Evolutionary conservation across 192 early-diverging fungal genomes (phyloP).

Genomic region (Backusella sp.): DNA sequence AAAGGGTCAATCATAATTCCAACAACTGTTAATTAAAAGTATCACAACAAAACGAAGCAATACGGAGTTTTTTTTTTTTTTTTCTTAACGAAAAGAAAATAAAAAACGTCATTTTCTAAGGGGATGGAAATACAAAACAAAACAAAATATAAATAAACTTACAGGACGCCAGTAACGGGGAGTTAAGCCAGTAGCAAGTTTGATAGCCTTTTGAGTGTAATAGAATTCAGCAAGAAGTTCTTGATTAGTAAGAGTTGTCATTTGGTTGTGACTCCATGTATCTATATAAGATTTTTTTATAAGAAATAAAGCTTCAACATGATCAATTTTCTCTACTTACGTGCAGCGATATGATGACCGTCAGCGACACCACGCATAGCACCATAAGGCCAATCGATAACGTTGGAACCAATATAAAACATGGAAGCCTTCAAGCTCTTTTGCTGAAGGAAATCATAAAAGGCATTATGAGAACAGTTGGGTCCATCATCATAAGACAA

Average conservation of each 20-base stretch:
- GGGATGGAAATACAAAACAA: neutral
- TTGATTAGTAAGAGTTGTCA: constrained; percentile 43
- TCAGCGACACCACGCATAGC: constrained; percentile 37
- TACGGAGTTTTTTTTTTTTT: neutral
- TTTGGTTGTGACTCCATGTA: constrained; percentile 54
- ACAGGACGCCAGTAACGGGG: constrained; percentile 34
- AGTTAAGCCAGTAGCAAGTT: constrained; percentile 32
- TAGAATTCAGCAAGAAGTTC: constrained; percentile 55
- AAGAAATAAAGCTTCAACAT: no score
- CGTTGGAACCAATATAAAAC: constrained; percentile 41
- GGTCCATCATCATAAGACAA: constrained; percentile 69
- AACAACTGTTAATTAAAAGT: constrained; percentile 3
- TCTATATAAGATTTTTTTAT: constrained; percentile 7
- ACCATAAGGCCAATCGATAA: constrained; percentile 36
- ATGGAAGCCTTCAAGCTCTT: constrained; percentile 33
- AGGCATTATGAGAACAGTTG: constrained; percentile 37
- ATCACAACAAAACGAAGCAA: neutral
- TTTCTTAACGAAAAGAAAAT: neutral
- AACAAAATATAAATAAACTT: neutral
- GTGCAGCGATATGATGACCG: constrained; percentile 59
- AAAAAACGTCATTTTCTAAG: neutral
- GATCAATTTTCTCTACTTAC: no score
- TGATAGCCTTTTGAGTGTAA: constrained; percentile 45
- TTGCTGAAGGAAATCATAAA: constrained; percentile 44
- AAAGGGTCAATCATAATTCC: neutral